phyloP scores from a whole-genome alignment of 78 protist species.

The Dictyostelium capitatum region DNA sequence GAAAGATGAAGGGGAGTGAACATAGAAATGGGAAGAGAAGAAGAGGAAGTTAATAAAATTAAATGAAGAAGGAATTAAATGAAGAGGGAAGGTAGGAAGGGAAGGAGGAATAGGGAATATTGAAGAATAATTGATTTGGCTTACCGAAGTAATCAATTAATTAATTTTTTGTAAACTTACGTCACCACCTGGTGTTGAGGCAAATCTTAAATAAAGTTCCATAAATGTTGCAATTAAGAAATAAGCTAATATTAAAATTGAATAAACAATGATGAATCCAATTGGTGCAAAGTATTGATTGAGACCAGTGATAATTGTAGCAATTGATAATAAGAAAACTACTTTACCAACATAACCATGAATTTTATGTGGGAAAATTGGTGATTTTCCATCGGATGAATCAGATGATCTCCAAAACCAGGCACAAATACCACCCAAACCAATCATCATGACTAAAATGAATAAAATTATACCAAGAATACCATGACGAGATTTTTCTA shows the following conservation, averaged over 20 bases:
- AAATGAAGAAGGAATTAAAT: not conserved
- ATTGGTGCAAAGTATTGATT: not conserved
- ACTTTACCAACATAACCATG: slow-evolving; percentile 20
- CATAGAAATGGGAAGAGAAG: not conserved
- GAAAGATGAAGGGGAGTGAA: not conserved
- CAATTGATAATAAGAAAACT: not conserved
- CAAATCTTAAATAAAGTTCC: not conserved
- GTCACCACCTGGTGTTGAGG: not conserved
- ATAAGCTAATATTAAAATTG: not conserved
- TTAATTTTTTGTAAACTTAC: not conserved
- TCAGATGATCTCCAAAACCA: slow-evolving; percentile 14
- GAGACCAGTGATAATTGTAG: not conserved
- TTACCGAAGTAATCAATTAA: not conserved
- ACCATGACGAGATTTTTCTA: slow-evolving; percentile 8
- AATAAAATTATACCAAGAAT: slow-evolving; percentile 23
- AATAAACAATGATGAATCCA: not conserved
- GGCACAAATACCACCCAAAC: not conserved
- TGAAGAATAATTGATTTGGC: no score
- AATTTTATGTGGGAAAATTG: slow-evolving; percentile 50
- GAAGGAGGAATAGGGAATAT: not conserved
- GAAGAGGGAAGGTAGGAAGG: not conserved
- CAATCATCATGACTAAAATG: not conserved
- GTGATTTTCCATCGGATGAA: not conserved
- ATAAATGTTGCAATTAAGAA: not conserved
- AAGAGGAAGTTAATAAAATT: no score